Percentiles rank a stretch among this genome's conserved stretches.
phyloP scores from a whole-genome alignment of 2,329 filamentous ascomycete genomes.

The Clarireedia sp. region DNA sequence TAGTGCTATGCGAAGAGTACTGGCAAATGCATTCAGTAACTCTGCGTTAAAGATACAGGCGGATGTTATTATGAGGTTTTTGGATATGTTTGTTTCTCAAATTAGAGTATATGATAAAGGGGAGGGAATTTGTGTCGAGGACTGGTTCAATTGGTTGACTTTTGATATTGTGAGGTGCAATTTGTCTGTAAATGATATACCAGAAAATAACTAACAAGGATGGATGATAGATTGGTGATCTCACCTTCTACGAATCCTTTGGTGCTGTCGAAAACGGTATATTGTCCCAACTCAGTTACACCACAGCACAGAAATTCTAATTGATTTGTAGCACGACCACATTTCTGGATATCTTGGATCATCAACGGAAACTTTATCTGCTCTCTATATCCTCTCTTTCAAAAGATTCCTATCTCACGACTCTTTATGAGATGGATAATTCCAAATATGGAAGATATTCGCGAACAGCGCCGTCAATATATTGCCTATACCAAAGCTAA shows the following conservation, averaged over 20 bases:
- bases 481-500: not conserved
- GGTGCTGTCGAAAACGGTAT: constrained; percentile 1
- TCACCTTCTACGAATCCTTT: not conserved
- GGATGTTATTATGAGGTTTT: not conserved
- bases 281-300: not conserved
- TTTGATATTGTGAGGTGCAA: not conserved
- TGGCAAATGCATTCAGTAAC: constrained; percentile 2
- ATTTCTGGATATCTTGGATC: not conserved
- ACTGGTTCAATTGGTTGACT: constrained; percentile 5
- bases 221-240: not conserved
- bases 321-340: not conserved
- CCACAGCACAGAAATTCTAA: not conserved
- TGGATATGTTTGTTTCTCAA: constrained; percentile 2
- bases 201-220: not conserved
- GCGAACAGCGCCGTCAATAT: not conserved
- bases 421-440: constrained; percentile 1
- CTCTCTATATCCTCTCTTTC: not conserved
- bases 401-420: not conserved
- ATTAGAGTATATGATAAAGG: not conserved
- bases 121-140: not conserved
- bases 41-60: constrained; percentile 1
- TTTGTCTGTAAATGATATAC: not conserved
- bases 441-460: constrained; percentile 1
- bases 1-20: not conserved
- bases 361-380: not conserved